Conservation (phyloP, 2,329 filamentous ascomycete species). For the Emmonsia crescens region DNA sequence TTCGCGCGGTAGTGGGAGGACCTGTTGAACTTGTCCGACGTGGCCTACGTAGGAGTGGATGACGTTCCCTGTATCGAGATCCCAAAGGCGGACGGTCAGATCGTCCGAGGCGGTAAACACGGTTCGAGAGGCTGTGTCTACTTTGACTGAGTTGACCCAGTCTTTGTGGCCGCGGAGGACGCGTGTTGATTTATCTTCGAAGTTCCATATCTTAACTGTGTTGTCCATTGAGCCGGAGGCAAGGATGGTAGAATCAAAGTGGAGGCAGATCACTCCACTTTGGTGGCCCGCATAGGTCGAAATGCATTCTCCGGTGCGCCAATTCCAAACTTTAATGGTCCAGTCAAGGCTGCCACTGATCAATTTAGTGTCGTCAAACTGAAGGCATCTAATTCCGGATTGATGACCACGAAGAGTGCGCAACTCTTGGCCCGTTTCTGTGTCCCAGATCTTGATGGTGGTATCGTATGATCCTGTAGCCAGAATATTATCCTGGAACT, state of each 20-base stretch:
- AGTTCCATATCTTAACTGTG: constrained; percentile 88
- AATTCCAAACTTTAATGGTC: constrained; percentile 92
- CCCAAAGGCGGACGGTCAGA: constrained; percentile 83
- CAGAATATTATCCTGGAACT: constrained; percentile 79
- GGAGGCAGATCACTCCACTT: constrained; percentile 73
- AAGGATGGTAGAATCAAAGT: constrained; percentile 75
- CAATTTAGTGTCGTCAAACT: constrained; percentile 85
- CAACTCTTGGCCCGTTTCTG: constrained; percentile 74
- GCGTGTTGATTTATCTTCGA: constrained; percentile 70
- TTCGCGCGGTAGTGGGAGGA: constrained; percentile 70
- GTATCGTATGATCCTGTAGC: constrained; percentile 92
- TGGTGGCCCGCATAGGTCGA: constrained; percentile 70
- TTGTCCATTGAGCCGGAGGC: constrained; percentile 84
- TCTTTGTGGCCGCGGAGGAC: constrained; percentile 74
- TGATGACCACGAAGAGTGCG: constrained; percentile 77
- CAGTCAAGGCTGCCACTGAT: constrained; percentile 83
- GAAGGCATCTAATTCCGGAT: constrained; percentile 72
- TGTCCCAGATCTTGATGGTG: constrained; percentile 93
- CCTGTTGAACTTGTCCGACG: constrained; percentile 89
- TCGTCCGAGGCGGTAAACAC: constrained; percentile 92
- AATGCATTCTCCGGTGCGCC: constrained; percentile 79
- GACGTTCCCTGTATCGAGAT: constrained; percentile 71
- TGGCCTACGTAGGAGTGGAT: constrained; percentile 75
- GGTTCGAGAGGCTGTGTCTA: constrained; percentile 72
- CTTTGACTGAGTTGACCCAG: constrained; percentile 92